phyloP scores from a whole-genome alignment of 2,329 filamentous ascomycete species.

The Colletotrichum musicola region DNA sequence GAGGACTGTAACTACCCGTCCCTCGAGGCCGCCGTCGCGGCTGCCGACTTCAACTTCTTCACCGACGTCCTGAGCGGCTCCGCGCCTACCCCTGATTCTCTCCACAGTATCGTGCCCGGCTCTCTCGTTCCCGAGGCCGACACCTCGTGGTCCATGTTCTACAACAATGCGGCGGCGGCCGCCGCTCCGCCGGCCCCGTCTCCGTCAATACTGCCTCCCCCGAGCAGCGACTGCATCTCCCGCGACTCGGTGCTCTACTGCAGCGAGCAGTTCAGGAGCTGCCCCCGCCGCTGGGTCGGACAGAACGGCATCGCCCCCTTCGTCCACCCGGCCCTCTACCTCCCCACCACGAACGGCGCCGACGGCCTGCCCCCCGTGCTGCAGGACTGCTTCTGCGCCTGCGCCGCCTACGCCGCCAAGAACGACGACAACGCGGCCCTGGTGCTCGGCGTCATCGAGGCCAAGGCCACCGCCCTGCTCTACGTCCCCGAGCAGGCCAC shows the following conservation, averaged over 20 bases:
- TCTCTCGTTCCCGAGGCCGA: slow-evolving; percentile 30
- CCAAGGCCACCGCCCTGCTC: slow-evolving; percentile 41
- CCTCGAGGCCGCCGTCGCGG: slow-evolving; percentile 39
- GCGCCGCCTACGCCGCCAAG: slow-evolving; percentile 44
- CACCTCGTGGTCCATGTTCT: slow-evolving; percentile 37
- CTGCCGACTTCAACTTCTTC: slow-evolving; percentile 45
- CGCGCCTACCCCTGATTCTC: slow-evolving; percentile 27
- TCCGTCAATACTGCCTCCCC: slow-evolving; percentile 20
- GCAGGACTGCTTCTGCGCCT: slow-evolving; percentile 46
- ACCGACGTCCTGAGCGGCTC: slow-evolving; percentile 41
- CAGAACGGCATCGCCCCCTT: slow-evolving; percentile 44
- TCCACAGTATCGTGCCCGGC: slow-evolving; percentile 35
- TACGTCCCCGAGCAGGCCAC: slow-evolving; percentile 37
- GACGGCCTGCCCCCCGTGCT: slow-evolving; percentile 43
- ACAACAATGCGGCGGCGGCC: slow-evolving; percentile 27
- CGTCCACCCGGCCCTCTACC: slow-evolving; percentile 46
- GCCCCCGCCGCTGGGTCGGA: slow-evolving; percentile 44
- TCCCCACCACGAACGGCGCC: slow-evolving; percentile 32
- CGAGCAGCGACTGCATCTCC: slow-evolving; percentile 20
- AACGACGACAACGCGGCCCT: slow-evolving; percentile 43
- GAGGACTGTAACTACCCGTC: slow-evolving; percentile 43
- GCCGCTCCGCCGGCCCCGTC: slow-evolving; percentile 24
- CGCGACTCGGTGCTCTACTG: slow-evolving; percentile 38
- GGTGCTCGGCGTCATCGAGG: slow-evolving; percentile 43
- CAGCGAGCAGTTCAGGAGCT: slow-evolving; percentile 40